A percentile compares a stretch with the other conserved stretches of the same genome.
Evolutionary conservation across 78 protist species (phyloP).

Genomic region (Planoprotostelium fungivorum): DNA sequence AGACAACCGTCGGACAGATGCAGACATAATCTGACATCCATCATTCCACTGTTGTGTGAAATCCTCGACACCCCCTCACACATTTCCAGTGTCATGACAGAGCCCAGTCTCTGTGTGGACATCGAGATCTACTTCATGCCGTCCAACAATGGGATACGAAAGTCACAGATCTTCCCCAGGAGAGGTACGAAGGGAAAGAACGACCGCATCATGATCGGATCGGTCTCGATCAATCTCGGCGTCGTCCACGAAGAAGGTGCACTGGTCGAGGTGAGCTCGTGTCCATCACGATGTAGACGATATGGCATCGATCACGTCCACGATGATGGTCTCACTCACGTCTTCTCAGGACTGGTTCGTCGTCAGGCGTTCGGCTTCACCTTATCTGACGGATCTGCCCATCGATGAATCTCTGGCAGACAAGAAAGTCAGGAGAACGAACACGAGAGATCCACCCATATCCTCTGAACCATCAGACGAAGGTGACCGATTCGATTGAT

Average conservation of each 20-base stretch:
- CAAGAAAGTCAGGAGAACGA: neutral
- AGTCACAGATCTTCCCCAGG: neutral
- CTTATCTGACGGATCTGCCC: neutral
- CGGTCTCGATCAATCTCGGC: neutral
- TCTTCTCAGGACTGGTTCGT: neutral
- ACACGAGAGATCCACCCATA: neutral
- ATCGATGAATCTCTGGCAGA: neutral
- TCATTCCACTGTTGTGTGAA: too few relatives aligned
- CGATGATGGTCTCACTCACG: too few relatives aligned
- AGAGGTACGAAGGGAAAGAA: neutral
- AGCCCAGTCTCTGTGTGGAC: neutral
- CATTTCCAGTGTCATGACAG: neutral
- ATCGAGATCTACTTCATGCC: neutral
- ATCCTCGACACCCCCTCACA: too few relatives aligned
- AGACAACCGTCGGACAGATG: too few relatives aligned
- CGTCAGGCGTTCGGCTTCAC: neutral
- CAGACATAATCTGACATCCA: too few relatives aligned
- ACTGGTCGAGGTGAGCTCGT: neutral
- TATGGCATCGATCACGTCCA: too few relatives aligned
- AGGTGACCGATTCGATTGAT: too few relatives aligned
- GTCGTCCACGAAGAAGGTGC: neutral
- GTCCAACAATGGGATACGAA: neutral
- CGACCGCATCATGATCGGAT: neutral
- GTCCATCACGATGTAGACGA: too few relatives aligned
- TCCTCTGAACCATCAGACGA: too few relatives aligned